phyloP scores from a whole-genome alignment of 2,329 filamentous ascomycete species.

The Aureobasidium melanogenum region DNA sequence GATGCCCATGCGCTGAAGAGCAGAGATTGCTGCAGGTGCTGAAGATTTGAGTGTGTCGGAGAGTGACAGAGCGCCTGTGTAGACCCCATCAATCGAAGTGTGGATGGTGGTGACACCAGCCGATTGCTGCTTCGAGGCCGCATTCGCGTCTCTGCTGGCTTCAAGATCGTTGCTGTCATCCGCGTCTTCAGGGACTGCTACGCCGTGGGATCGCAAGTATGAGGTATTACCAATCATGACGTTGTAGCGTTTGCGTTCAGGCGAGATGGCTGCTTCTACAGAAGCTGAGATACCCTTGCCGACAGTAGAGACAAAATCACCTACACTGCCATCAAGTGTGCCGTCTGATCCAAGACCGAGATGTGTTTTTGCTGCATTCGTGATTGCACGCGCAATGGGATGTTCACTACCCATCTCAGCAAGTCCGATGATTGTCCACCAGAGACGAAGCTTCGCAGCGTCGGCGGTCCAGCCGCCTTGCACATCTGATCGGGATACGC shows the following conservation, averaged over 20 bases:
- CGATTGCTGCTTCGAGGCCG: constrained; percentile 18
- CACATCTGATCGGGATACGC: constrained; percentile 63
- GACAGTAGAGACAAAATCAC: constrained; percentile 74
- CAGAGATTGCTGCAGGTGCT: constrained; percentile 69
- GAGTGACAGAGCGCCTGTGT: constrained; percentile 74
- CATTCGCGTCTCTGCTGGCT: constrained; percentile 15
- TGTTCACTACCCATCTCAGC: constrained; percentile 94
- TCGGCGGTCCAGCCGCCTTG: constrained; percentile 60
- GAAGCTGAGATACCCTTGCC: constrained; percentile 76
- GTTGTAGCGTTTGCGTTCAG: constrained; percentile 62
- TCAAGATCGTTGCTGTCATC: constrained; percentile 32
- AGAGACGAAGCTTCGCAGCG: constrained; percentile 62
- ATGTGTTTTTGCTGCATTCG: constrained; percentile 64
- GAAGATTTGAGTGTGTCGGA: constrained; percentile 87
- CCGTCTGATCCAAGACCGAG: constrained; percentile 64
- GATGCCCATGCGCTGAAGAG: constrained; percentile 76
- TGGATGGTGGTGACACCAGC: constrained; percentile 86
- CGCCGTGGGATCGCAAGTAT: constrained; percentile 63
- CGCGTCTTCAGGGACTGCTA: constrained; percentile 56
- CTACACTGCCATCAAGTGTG: constrained; percentile 71
- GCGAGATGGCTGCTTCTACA: constrained; percentile 64
- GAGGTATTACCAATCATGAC: constrained; percentile 77
- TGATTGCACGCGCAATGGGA: constrained; percentile 83
- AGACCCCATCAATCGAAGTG: constrained; percentile 73
- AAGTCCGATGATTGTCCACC: constrained; percentile 96